Evolutionary conservation across 1,284 basidiomycete genomes (phyloP), one percentile per base, ranked within the genome.

Genomic region (Melampsora occidentalis): DNA sequence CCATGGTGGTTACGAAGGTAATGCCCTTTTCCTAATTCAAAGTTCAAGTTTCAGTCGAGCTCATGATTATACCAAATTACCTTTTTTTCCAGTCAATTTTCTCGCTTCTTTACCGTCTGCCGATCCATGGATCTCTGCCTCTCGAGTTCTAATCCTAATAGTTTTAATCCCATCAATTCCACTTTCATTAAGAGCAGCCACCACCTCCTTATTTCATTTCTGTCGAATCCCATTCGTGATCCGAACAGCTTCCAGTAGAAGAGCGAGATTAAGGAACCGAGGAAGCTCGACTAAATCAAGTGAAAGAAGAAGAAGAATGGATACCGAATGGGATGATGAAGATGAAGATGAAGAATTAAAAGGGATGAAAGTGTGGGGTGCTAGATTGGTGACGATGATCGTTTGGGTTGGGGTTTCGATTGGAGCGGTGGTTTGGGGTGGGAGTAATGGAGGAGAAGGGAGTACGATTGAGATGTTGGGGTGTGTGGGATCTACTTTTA

Each of bases 91-190:
- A 20, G 79, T 79, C 39, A 80, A 81, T 73, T 64, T 81, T n/a
- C 78, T 82, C 33, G 68, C 75, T 4, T 79, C 79, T 31, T 76
- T 82, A 5, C 81, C 80, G 0, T 71, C 77, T 5, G 71, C 76
- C 0, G 81, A 82, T 69, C 72, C 63, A 4, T 80, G 78, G 79
- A 71, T 82, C 42, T 69, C 69, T 28, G 51, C 75, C 28, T 80
- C 80, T 22, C 62, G 81, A 5, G 31, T 79, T 2, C 59, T 82
- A 31, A 77, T 81, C 25, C 77, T 82, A 28, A 31, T 78, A 20
- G 78, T 80, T 9, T 63, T 81, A 18, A 69, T 76, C 14, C 73
- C 66, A 22, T 76, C 73, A 3, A 62, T 81, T 22, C 76, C 78
- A 5, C 49, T 72, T 2, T 77, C 70, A 2, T 62, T 79, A 25